phyloP scores from a whole-genome alignment of 495 filamentous ascomycete genomes.

The Neurospora sp. region DNA sequence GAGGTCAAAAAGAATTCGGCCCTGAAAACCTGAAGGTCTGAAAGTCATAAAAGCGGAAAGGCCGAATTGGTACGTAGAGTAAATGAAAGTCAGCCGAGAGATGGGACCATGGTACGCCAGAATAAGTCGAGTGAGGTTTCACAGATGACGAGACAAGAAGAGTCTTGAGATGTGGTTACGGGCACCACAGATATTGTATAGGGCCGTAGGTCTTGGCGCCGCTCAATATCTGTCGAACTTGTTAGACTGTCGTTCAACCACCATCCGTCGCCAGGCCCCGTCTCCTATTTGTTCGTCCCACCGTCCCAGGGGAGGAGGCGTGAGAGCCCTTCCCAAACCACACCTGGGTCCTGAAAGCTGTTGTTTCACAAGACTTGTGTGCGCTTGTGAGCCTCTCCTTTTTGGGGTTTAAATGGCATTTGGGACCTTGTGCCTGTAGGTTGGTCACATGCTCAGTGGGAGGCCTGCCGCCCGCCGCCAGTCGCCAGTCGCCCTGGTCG shows the following conservation, averaged over 20 bases:
- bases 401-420: background rate
- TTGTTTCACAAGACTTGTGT: background rate
- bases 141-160: background rate
- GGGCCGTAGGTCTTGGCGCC: background rate
- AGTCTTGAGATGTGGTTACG: background rate
- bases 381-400: background rate
- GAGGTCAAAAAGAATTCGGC: background rate
- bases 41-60: background rate
- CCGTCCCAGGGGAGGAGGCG: background rate
- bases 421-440: background rate
- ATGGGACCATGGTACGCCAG: background rate
- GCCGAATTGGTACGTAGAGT: background rate
- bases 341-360: background rate
- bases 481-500: background rate
- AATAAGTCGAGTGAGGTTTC: background rate
- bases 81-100: background rate
- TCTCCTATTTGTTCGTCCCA: background rate
- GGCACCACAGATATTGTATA: background rate
- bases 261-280: background rate
- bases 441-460: background rate
- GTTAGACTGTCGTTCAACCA: background rate
- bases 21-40: background rate
- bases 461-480: background rate
- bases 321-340: background rate
- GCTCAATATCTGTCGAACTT: background rate